These are phyloP conservation scores for Leishmania mexicana DNA, from an alignment of 208 protist species.

Conservation along the genomic window DNA sequence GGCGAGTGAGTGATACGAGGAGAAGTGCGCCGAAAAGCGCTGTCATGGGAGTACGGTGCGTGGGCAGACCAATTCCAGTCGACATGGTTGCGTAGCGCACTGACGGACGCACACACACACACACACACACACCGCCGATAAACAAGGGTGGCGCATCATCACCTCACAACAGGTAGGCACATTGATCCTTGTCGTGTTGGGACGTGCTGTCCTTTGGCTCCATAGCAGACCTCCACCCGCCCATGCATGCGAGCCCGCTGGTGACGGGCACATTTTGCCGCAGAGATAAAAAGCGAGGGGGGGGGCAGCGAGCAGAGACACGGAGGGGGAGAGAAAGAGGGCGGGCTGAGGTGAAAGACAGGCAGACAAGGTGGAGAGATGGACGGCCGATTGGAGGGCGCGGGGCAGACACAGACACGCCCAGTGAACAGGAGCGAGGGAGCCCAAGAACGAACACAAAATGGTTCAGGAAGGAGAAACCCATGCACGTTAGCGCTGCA, in stretches of 20 bases:
- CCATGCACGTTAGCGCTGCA: too few relatives aligned
- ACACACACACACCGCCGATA: not conserved
- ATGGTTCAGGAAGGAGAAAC: too few relatives aligned
- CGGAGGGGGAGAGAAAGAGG: too few relatives aligned
- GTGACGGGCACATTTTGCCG: too few relatives aligned
- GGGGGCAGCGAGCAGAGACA: too few relatives aligned
- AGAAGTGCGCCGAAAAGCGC: not conserved
- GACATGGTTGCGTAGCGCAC: not conserved
- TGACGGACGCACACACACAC: not conserved
- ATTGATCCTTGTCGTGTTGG: not conserved
- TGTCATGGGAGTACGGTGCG: not conserved
- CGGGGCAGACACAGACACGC: too few relatives aligned
- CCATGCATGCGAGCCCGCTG: not conserved
- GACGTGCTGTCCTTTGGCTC: not conserved
- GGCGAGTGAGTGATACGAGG: not conserved
- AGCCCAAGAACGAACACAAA: too few relatives aligned
- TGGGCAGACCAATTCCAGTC: not conserved
- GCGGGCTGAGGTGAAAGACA: too few relatives aligned
- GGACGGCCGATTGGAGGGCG: too few relatives aligned
- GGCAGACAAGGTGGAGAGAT: too few relatives aligned
- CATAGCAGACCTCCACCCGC: not conserved
- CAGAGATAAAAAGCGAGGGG: not conserved
- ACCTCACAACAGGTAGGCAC: not conserved
- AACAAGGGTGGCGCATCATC: not conserved
- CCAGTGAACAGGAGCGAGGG: too few relatives aligned